Evolutionary conservation across 2,329 filamentous ascomycete genomes (phyloP), one percentile per base, ranked within the genome.

Genomic region (Microsporum audouinii): DNA sequence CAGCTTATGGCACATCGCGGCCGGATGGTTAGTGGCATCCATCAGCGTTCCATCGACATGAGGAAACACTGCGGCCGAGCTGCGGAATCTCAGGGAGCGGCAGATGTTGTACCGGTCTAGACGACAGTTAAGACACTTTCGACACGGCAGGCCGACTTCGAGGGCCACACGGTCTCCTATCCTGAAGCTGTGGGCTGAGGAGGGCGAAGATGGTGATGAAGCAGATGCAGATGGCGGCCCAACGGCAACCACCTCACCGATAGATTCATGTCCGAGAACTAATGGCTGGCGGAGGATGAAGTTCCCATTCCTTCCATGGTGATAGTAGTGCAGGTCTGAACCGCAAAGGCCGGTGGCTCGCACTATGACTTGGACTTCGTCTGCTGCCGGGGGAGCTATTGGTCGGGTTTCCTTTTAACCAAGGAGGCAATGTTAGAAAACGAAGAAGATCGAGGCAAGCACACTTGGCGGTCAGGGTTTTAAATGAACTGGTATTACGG

Each of bases 121-220:
- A 17, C 17, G 57, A 68, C 83, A 86, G 58, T 80, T 73, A 27
- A 76, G 71, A 68, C 83, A 86, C 45, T 72, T 69, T 43, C 88
- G 85, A 77, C 92, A 97, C 0, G 91, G 89, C 59, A 89, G 82
- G 58, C 92, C 92, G 12, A 95, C 92, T 79, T 97, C 92, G 47
- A 97, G 79, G n/a, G 92, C 91, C 23, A 96, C 87, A 68, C 88
- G 86, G 76, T 96, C 91, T 62, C 91, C 91, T 8, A 80, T 71
- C 66, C 82, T 77, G 34, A 57, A 57, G 8, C 17, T 14, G 14
- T 38, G 47, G 3, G 23, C 23, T 12, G 47, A 95, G 82, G 36
- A 43, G n/a, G 34, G 34, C 34, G 34, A 36, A 36, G 34, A 5
- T 5, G 34, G 74, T 76, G 43, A 36, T 36, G 34, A 36, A 65